Percentiles rank a stretch among this genome's conserved stretches.
These are phyloP conservation scores for Thyridium curvatum DNA, from an alignment of 2,329 filamentous ascomycete genomes.

Conservation along the genomic window DNA sequence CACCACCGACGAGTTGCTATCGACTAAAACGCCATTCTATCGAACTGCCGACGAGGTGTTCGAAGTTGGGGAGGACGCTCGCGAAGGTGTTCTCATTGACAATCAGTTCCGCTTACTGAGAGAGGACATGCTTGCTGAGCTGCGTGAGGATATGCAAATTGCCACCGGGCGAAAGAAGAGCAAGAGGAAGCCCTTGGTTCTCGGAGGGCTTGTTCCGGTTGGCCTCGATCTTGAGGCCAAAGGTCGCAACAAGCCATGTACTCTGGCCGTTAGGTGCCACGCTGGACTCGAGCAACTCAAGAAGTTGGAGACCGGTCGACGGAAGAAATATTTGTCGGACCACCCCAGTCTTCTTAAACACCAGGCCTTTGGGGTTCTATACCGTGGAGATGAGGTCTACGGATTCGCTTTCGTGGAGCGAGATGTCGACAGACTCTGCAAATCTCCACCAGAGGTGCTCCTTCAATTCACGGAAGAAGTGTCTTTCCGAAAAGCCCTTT, in stretches of 20 bases:
- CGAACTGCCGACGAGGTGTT: constrained; percentile 43
- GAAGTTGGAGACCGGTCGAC: constrained; percentile 16
- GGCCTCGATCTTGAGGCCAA: constrained; percentile 27
- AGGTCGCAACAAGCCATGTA: constrained; percentile 19
- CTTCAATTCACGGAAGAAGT: constrained; percentile 43
- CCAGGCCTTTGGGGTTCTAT: constrained; percentile 54
- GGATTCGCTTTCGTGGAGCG: constrained; percentile 56
- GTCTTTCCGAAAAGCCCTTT: constrained; percentile 39
- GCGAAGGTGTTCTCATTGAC: constrained; percentile 50
- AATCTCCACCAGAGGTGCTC: constrained; percentile 36
- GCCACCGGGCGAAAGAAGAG: constrained; percentile 42
- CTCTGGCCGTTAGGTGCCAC: constrained; percentile 32
- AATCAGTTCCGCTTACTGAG: constrained; percentile 67
- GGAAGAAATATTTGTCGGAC: constrained; percentile 38
- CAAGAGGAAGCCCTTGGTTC: constrained; percentile 24
- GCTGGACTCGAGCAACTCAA: constrained; percentile 38
- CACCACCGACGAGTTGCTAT: constrained; percentile 57
- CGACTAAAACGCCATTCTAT: constrained; percentile 46
- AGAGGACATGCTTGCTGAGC: constrained; percentile 63
- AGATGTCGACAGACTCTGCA: constrained; percentile 36
- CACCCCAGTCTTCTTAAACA: constrained; percentile 49
- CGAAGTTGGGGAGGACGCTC: constrained; percentile 24
- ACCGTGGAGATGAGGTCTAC: constrained; percentile 42
- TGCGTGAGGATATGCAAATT: constrained; percentile 54
- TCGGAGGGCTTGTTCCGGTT: constrained; percentile 31